Evolutionary conservation across 139 green algal genomes (phyloP).

Genomic region (Haematococcus lacustris): DNA sequence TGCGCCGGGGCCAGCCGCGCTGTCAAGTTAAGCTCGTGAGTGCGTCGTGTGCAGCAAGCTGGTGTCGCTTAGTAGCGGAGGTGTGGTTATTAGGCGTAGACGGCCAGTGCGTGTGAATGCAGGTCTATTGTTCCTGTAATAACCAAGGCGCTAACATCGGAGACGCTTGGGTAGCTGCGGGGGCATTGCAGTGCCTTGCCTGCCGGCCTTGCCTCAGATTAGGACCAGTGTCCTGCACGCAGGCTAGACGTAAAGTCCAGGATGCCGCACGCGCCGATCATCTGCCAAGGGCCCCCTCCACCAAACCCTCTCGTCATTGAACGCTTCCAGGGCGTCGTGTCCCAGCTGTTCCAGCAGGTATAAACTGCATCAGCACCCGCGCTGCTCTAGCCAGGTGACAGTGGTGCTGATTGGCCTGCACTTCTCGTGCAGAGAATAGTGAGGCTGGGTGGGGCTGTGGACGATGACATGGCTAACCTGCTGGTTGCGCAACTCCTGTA

Average conservation of each 20-base stretch:
- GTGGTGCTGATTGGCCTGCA: too few relatives aligned
- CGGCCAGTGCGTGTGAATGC: background rate
- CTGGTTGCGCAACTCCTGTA: slow-evolving; percentile 97
- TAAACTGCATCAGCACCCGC: too few relatives aligned
- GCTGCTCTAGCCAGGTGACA: too few relatives aligned
- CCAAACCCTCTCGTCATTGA: slow-evolving; percentile 90
- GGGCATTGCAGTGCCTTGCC: background rate
- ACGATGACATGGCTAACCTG: slow-evolving; percentile 99
- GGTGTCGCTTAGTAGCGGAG: background rate
- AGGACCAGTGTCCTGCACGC: background rate
- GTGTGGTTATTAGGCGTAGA: background rate
- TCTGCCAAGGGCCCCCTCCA: slow-evolving; percentile 41
- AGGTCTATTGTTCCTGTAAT: background rate
- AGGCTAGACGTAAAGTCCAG: slow-evolving; percentile 35
- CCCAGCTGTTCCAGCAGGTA: slow-evolving; percentile 96
- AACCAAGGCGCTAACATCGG: too few relatives aligned
- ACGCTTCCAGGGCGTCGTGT: slow-evolving; percentile 95
- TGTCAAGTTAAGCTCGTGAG: too few relatives aligned
- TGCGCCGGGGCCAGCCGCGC: too few relatives aligned
- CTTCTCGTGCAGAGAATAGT: slow-evolving; percentile 80
- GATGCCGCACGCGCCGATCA: slow-evolving; percentile 26
- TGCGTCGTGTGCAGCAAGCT: too few relatives aligned
- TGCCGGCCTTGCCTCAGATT: background rate
- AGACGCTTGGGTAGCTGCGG: background rate
- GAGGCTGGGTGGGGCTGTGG: slow-evolving; percentile 90